Base-by-base conservation (phyloP, 1,139 yeast genomes). In the Scheffersomyces cryptocercus region DNA sequence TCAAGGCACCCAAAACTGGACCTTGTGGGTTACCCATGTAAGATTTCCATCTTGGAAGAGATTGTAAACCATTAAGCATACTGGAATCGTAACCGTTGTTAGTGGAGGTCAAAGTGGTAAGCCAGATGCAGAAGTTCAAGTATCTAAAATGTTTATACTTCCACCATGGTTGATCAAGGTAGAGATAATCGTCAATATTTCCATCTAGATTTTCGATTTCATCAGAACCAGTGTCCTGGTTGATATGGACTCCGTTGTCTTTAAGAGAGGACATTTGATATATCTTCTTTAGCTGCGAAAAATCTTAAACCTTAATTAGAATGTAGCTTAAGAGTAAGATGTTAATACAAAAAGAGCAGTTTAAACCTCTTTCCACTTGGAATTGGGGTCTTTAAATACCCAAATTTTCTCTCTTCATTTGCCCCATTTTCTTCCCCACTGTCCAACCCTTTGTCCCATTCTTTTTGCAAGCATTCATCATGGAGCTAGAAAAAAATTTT, bases 31-130 rank as follows among this genome's bases (percentile, higher is more conserved):
- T 41, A 9, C 52, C 55, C 60, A 58, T 52, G 20, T 49, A 55
- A 3, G 43, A 24, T 29, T 48, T 45, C 61, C 61, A 58, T 11
- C 37, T 13, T 1, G 36, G 28, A 45, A 58, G 51, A 8, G 56
- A 48, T 29, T 58, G 62, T 44, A 58, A 54, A 13, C 61, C 61
- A 30, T 57, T 57, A 47, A 57, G 50, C 61, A 57, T 55, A n/a
- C 54, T 49, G 26, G 56, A 55, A 40, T 57, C 62, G 37, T 56
- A 57, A 2, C 61, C 62, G 36, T 49, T 51, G 38, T 53, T 56
- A 40, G 62, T 58, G 20, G 60, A 51, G n/a, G 62, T 51, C 41
- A 58, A 46, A 8, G 62, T 54, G 32, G 48, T 42, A 31, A 56
- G 41, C 33, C 55, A 56, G 11, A 56, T 44, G 30, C 45, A 45